Conservation (phyloP, 2,329 filamentous ascomycete genomes). For the Phoma sp. region DNA sequence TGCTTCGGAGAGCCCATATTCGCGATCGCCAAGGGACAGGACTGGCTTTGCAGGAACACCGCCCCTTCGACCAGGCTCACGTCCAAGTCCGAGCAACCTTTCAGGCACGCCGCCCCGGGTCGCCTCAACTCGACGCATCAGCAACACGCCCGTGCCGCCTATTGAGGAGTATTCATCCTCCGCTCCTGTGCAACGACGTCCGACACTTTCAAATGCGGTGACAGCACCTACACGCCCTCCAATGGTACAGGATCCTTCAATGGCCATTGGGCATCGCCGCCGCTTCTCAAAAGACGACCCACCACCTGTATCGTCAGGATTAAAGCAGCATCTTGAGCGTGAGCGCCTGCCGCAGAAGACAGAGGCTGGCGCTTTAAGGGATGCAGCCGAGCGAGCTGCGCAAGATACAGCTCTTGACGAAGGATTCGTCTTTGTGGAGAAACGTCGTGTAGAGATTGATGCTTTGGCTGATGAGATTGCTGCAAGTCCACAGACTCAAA, state of each 20-base stretch:
- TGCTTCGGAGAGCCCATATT: constrained; percentile 37
- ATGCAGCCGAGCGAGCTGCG: constrained; percentile 69
- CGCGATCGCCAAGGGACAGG: constrained; percentile 41
- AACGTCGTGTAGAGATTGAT: constrained; percentile 93
- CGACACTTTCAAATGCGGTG: constrained; percentile 51
- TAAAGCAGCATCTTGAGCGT: constrained; percentile 56
- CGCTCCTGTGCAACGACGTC: constrained; percentile 49
- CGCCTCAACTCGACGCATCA: constrained; percentile 34
- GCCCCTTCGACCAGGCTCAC: constrained; percentile 42
- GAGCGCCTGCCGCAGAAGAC: constrained; percentile 50
- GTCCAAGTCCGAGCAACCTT: constrained; percentile 36
- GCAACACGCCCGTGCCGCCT: constrained; percentile 42
- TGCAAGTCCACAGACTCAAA: constrained; percentile 69
- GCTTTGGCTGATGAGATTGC: constrained; percentile 95
- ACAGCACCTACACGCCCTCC: constrained; percentile 54
- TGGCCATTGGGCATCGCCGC: constrained; percentile 61
- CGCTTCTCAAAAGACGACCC: constrained; percentile 62
- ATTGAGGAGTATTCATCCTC: constrained; percentile 43
- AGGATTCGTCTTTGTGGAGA: constrained; percentile 96
- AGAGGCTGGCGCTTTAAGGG: constrained; percentile 47
- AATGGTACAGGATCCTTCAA: constrained; percentile 43
- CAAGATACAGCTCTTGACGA: constrained; percentile 90
- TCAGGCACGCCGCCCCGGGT: constrained; percentile 34
- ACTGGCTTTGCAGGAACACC: constrained; percentile 38
- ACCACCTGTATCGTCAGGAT: constrained; percentile 52